Percentiles rank a stretch among this genome's conserved stretches.
These are phyloP conservation scores for Diversispora eburnea DNA, from an alignment of 192 early-diverging fungal genomes.

Conservation along the genomic window DNA sequence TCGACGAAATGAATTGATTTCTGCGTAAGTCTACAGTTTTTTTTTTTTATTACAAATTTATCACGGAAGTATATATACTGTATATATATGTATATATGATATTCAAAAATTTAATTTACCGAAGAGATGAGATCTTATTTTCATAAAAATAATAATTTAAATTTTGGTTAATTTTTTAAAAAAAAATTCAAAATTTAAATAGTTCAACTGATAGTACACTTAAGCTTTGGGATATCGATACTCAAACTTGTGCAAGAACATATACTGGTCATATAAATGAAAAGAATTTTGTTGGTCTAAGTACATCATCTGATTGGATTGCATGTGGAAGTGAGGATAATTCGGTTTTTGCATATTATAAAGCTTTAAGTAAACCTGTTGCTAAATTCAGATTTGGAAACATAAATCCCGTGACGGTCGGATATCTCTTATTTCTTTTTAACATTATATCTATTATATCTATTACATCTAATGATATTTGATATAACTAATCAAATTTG, in stretches of 20 bases:
- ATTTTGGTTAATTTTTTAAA: background rate
- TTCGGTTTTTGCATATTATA: slow-evolving; percentile 82
- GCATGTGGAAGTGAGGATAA: slow-evolving; percentile 94
- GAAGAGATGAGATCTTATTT: no score
- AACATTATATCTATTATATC: no score
- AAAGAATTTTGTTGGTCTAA: slow-evolving; percentile 96
- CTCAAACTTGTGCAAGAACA: slow-evolving; percentile 56
- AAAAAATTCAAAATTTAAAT: no score
- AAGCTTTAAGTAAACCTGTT: slow-evolving; percentile 67
- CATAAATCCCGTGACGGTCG: slow-evolving; percentile 65
- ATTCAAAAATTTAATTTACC: no score
- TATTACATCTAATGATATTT: no score
- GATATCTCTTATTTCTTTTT: slow-evolving; percentile 34
- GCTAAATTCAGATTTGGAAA: slow-evolving; percentile 76
- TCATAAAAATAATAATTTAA: background rate
- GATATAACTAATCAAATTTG: no score
- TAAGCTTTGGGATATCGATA: slow-evolving; percentile 72
- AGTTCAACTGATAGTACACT: slow-evolving; percentile 89
- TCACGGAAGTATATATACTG: background rate
- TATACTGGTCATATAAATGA: slow-evolving; percentile 88
- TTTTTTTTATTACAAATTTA: background rate
- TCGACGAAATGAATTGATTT: slow-evolving; percentile 73
- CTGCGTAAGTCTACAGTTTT: slow-evolving; percentile 48
- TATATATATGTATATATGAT: no score
- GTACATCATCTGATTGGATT: slow-evolving; percentile 79